Percentiles rank a stretch among this genome's conserved stretches.
Evolutionary conservation across 2,329 filamentous ascomycete species (phyloP).

Genomic region (Rachicladosporium sp.): DNA sequence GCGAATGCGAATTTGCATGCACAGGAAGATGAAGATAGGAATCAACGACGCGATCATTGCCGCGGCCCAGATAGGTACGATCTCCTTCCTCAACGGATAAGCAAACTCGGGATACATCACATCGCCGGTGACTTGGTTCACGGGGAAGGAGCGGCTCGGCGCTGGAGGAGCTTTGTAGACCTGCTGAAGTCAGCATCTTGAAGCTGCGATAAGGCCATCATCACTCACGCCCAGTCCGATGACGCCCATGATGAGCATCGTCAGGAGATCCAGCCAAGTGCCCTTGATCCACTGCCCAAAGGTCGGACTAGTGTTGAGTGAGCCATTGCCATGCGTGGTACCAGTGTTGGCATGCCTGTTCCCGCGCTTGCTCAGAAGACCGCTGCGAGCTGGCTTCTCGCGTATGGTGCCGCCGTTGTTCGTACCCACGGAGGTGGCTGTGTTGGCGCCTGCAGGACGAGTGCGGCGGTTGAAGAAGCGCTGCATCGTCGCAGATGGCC

Average conservation of each 20-base stretch:
- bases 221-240: constrained; percentile 50
- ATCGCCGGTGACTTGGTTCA: constrained; percentile 54
- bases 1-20: constrained; percentile 49
- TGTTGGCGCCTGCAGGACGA: constrained; percentile 24
- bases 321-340: constrained; percentile 10
- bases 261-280: constrained; percentile 55
- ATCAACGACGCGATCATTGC: constrained; percentile 53
- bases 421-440: constrained; percentile 17
- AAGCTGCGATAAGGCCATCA: background rate
- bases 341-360: constrained; percentile 3
- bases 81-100: constrained; percentile 57
- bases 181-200: constrained; percentile 9
- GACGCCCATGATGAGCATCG: constrained; percentile 53
- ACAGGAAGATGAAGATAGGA: constrained; percentile 52
- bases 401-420: background rate
- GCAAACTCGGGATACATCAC: constrained; percentile 59
- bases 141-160: constrained; percentile 55
- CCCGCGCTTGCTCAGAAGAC: constrained; percentile 16
- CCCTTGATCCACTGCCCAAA: constrained; percentile 60
- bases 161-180: constrained; percentile 44
- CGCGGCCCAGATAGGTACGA: constrained; percentile 59
- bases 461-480: constrained; percentile 26
- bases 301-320: constrained; percentile 41
- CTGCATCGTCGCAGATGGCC: background rate
- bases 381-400: constrained; percentile 15